Base-by-base conservation (phyloP, 495 filamentous ascomycete genomes). In the Cryomyces antarcticus region DNA sequence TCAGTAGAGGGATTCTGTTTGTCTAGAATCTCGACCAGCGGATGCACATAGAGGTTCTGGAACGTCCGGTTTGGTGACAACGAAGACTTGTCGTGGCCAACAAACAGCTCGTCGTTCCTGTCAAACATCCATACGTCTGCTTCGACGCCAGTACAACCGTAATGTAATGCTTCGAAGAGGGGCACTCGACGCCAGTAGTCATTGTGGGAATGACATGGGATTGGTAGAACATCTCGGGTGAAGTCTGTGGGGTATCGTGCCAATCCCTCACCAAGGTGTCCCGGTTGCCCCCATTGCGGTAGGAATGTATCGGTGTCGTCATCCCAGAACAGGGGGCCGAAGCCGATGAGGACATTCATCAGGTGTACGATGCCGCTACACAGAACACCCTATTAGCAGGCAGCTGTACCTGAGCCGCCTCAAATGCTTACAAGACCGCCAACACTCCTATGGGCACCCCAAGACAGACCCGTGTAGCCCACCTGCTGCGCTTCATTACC, bases 91-190 rank as follows among this genome's bases (percentile, higher is more conserved):
- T 47, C 51, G 47, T 63, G 60, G 13, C 60, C 60, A 17, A 62
- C 54, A 30, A 49, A 77, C 2, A 82, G 62, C 5, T 81, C 77
- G 10, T 71, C 64, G 17, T 24, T 24, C 17, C 17, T 24, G 37
- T 80, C 70, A 45, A 76, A 75, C 13, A 84, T 68, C 84, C 83
- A 95, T 17, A 95, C 76, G 57, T 95, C 87, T 2, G 83, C 84
- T 61, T 95, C 87, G 13, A 84, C 73, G 3, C 71, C 68, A 17
- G 71, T 70, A 48, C 73, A 78, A 17, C 87, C 82, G 35, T 70
- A 74, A 52, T 75, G 77, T 11, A 79, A 66, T 31, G 71, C 77
- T 30, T 67, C 64, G 6, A 84, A 79, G 0, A 82, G 61, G 0
- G 87, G 87, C 4, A 83, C 69, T 7, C 66, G 68, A 5, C 84